Evolutionary conservation across 2,329 filamentous ascomycete genomes (phyloP).

Genomic region (Xenoacremonium recifei): DNA sequence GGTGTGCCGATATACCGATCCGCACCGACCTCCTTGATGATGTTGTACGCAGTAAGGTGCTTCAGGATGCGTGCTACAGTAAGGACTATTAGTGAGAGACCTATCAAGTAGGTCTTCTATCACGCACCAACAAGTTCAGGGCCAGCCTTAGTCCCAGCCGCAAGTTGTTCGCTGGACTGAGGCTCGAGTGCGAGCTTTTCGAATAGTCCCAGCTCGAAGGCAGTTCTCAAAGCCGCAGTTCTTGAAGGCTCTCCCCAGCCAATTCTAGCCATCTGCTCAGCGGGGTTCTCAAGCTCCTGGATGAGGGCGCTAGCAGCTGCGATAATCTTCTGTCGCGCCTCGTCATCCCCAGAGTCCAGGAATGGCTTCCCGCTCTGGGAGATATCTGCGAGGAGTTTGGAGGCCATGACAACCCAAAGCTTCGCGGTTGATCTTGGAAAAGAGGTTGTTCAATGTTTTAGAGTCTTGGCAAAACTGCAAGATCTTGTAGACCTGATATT

Average conservation of each 20-base stretch:
- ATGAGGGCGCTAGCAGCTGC: conserved; percentile 10
- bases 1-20: conserved; percentile 5
- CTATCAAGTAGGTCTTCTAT: background rate
- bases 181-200: conserved; percentile 12
- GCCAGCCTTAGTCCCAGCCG: conserved; percentile 9
- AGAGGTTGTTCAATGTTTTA: too few relatives aligned
- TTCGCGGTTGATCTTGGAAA: too few relatives aligned
- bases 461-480: too few relatives aligned
- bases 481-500: too few relatives aligned
- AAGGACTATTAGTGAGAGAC: too few relatives aligned
- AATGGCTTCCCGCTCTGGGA: conserved; percentile 8
- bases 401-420: conserved; percentile 3
- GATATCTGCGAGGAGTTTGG: conserved; percentile 7
- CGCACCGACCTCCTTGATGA: conserved; percentile 9
- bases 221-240: conserved; percentile 14
- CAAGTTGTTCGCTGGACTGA: conserved; percentile 6
- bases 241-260: conserved; percentile 15
- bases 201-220: conserved; percentile 14
- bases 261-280: conserved; percentile 13
- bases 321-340: conserved; percentile 8
- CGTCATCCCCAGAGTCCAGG: conserved; percentile 5
- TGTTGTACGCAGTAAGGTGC: conserved; percentile 8
- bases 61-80: conserved; percentile 8
- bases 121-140: conserved; percentile 7
- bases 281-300: conserved; percentile 11